Evolutionary conservation across 2,329 filamentous ascomycete species (phyloP).

Genomic region (Pseudocercospora fijiensis): DNA sequence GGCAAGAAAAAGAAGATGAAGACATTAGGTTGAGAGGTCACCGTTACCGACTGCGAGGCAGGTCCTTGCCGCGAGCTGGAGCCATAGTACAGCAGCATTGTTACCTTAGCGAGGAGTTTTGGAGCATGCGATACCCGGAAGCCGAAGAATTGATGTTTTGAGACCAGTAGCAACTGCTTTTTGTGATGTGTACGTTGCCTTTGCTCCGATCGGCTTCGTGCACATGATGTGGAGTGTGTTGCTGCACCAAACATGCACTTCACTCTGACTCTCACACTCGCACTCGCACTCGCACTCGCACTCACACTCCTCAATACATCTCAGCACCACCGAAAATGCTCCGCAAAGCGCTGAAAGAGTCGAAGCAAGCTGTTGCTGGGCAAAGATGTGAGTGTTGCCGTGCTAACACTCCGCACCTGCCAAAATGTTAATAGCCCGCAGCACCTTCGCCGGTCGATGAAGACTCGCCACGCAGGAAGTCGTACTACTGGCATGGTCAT

Average conservation of each 20-base stretch:
- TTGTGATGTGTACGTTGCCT: background rate
- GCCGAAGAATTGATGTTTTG: background rate
- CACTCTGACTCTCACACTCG: no score
- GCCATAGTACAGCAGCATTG: background rate
- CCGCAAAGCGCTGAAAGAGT: conserved; percentile 2
- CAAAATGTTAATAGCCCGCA: background rate
- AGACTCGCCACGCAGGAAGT: background rate
- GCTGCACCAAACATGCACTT: background rate
- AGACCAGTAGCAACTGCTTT: background rate
- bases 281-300: background rate
- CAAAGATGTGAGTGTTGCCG: background rate
- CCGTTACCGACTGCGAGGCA: background rate
- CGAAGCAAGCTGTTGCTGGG: background rate
- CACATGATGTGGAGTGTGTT: background rate
- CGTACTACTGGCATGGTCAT: conserved; percentile 10
- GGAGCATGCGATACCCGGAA: conserved; percentile 5
- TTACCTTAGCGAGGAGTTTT: conserved; percentile 18
- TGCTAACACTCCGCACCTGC: background rate
- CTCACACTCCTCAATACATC: background rate
- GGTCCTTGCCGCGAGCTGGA: background rate
- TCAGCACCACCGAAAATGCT: background rate
- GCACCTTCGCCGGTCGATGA: background rate
- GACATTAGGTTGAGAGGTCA: conserved; percentile 47
- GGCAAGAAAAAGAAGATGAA: conserved; percentile 57
- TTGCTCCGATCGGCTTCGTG: background rate